Conservation (phyloP, 2,329 filamentous ascomycete species). For the Fusarium citri region DNA sequence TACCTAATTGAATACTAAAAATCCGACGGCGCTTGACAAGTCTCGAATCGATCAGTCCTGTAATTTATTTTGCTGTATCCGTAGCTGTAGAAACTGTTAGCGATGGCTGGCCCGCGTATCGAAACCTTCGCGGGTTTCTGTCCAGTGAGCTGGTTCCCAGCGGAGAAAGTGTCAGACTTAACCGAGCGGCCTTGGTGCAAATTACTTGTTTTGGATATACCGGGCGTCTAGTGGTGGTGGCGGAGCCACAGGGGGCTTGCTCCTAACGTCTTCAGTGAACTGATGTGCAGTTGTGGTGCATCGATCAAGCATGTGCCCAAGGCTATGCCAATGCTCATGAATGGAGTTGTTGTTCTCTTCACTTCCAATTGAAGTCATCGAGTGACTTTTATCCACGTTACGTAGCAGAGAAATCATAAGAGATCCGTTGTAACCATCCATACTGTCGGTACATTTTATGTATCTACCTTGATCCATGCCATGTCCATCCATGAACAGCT, state of each 20-base stretch:
- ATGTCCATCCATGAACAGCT: conserved; percentile 9
- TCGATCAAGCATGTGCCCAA: background rate
- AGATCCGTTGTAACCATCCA: conserved; percentile 24
- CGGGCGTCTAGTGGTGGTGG: conserved; percentile 19
- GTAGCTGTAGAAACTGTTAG: background rate
- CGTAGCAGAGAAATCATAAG: conserved; percentile 7
- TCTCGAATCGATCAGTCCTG: conserved; percentile 13
- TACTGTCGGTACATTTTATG: conserved; percentile 10
- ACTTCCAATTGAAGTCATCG: conserved; percentile 25
- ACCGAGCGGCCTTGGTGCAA: conserved; percentile 11
- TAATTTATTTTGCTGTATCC: conserved; percentile 14
- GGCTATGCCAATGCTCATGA: conserved; percentile 10
- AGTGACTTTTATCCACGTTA: conserved; percentile 6
- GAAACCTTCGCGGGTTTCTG: conserved; percentile 17
- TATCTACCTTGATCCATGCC: conserved; percentile 24
- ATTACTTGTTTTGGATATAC: conserved; percentile 30
- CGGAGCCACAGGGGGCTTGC: conserved; percentile 32
- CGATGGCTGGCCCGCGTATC: conserved; percentile 14
- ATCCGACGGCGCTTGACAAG: background rate
- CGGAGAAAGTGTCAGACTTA: conserved; percentile 25
- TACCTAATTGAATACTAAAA: conserved; percentile 22
- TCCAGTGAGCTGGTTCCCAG: conserved; percentile 18
- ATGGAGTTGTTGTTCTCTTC: conserved; percentile 9
- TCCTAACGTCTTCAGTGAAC: background rate
- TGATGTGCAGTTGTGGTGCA: background rate